These are phyloP conservation scores for Limnanthes douglasii DNA, from an alignment of 345 rosid genomes.

Conservation along the genomic window DNA sequence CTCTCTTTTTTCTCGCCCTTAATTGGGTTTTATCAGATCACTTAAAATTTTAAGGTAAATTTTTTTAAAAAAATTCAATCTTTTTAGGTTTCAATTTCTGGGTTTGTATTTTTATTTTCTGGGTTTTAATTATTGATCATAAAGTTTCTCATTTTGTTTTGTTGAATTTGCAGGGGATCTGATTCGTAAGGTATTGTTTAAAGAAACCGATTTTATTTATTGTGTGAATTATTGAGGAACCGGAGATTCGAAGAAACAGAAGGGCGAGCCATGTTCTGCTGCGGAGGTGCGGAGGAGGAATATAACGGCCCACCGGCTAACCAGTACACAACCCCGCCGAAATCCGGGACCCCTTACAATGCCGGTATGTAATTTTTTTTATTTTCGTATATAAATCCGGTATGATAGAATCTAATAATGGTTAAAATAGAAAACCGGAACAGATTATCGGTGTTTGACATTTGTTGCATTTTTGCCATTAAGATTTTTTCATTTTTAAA, in stretches of 20 bases:
- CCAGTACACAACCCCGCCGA: conserved; percentile 65
- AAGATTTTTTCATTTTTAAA: too few species aligned
- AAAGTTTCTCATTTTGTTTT: too few species aligned
- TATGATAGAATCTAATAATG: too few species aligned
- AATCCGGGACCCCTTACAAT: conserved; percentile 36
- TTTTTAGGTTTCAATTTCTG: conserved; percentile 2
- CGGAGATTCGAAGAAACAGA: conserved; percentile 3
- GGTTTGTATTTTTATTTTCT: background rate
- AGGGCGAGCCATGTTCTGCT: conserved; percentile 64
- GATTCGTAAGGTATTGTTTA: background rate
- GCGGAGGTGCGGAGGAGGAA: conserved; percentile 88
- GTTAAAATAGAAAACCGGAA: too few species aligned
- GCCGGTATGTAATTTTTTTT: conserved; percentile 12
- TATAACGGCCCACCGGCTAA: conserved; percentile 45
- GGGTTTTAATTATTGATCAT: background rate
- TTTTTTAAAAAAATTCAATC: too few species aligned
- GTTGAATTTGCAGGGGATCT: conserved; percentile 7
- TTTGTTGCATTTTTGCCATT: too few species aligned
- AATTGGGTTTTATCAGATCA: too few species aligned
- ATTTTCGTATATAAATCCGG: background rate
- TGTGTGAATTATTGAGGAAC: conserved; percentile 8
- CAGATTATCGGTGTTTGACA: too few species aligned
- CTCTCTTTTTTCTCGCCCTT: background rate
- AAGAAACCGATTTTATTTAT: background rate
- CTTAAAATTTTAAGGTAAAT: too few species aligned